phyloP scores from a whole-genome alignment of 106 monocot genomes.

The Narthecium ossifragum region DNA sequence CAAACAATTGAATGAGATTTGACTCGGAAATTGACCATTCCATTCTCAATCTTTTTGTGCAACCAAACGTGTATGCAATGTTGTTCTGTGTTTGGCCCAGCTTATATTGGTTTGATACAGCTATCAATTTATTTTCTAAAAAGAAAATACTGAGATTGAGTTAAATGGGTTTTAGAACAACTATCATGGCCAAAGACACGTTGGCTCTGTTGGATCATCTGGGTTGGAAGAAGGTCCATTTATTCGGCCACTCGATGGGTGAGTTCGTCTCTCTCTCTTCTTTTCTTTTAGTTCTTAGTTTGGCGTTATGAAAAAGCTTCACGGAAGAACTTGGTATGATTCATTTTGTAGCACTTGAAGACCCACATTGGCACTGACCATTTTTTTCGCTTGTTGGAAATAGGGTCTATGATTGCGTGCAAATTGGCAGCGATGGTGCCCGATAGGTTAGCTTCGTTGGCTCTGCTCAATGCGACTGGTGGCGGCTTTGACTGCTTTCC shows the following conservation, averaged over 20 bases:
- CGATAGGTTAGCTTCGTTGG: conserved; percentile 71
- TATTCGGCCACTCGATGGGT: conserved; percentile 99
- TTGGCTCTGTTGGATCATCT: conserved; percentile 85
- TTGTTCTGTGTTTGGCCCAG: no score
- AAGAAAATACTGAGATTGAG: not conserved
- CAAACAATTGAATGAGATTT: no score
- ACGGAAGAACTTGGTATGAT: no score
- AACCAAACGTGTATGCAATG: no score
- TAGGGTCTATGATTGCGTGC: conserved; percentile 95
- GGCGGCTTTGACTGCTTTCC: conserved; percentile 96
- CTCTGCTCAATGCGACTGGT: conserved; percentile 91
- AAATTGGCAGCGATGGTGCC: conserved; percentile 87
- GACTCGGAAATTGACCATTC: no score
- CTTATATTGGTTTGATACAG: no score
- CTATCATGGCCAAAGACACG: conserved; percentile 86
- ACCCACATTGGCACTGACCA: no score
- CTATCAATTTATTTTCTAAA: no score
- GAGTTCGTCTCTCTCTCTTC: no score
- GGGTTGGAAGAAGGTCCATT: conserved; percentile 89
- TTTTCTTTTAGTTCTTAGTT: not conserved
- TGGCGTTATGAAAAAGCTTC: not conserved
- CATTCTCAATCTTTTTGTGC: no score
- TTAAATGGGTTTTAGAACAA: conserved; percentile 47
- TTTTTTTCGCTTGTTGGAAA: conserved; percentile 5
- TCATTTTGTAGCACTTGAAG: no score